phyloP scores from a whole-genome alignment of 2,329 filamentous ascomycete species.

The Colletotrichum chrysophilum region DNA sequence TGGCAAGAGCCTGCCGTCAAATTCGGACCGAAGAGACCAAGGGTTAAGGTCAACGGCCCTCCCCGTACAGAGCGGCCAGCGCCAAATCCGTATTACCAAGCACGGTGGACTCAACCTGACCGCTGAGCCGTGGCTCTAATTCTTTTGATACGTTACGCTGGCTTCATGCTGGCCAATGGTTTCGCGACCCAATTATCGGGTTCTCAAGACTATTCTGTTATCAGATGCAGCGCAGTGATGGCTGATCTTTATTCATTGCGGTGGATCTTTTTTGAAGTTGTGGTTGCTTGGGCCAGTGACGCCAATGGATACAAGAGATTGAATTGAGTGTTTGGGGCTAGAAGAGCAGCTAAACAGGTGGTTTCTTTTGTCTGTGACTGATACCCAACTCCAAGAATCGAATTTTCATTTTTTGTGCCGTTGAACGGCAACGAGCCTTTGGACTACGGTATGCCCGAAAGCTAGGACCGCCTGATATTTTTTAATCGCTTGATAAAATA shows the following conservation, averaged over 20 bases:
- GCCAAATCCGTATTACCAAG: neutral
- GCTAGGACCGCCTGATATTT: neutral
- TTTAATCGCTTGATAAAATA: neutral
- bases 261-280: neutral
- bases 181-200: neutral
- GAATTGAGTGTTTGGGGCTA: neutral
- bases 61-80: neutral
- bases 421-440: accelerated
- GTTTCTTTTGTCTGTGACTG: neutral
- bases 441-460: neutral
- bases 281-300: neutral
- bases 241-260: neutral
- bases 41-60: neutral
- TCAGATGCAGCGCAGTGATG: accelerated
- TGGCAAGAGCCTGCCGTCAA: neutral
- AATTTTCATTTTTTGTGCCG: neutral
- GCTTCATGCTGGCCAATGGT: accelerated
- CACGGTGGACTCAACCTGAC: neutral
- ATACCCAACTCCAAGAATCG: neutral
- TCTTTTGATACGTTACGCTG: neutral
- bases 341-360: neutral
- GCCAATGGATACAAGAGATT: neutral
- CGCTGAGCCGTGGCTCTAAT: neutral
- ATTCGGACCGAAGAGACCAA: neutral
- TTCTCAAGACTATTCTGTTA: neutral